These are phyloP conservation scores for Stereum hirsutum DNA, from an alignment of 1,284 basidiomycete species.

Conservation along the genomic window DNA sequence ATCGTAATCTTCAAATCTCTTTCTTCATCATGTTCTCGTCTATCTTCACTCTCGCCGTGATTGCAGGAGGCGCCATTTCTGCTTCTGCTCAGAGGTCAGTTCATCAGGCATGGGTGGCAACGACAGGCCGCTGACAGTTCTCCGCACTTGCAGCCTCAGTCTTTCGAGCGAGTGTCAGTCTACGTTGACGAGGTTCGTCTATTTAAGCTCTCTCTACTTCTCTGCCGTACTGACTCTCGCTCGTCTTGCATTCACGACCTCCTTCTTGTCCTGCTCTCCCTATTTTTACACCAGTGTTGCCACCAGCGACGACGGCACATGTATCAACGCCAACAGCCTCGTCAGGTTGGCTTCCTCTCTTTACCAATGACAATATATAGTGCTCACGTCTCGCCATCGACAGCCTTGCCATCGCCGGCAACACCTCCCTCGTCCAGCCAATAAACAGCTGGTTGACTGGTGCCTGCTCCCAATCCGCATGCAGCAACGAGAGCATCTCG, in stretches of 20 bases:
- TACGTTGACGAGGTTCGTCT: too few species aligned
- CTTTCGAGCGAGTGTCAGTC: slow-evolving; percentile 30
- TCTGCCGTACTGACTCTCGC: too few species aligned
- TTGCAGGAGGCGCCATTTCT: slow-evolving; percentile 28
- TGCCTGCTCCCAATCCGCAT: slow-evolving; percentile 43
- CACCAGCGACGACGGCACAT: slow-evolving; percentile 34
- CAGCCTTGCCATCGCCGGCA: slow-evolving; percentile 27
- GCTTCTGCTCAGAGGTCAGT: slow-evolving; percentile 38
- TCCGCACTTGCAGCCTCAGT: slow-evolving; percentile 11
- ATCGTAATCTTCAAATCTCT: slow-evolving; percentile 6
- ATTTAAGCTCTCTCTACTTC: too few species aligned
- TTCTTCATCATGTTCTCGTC: slow-evolving; percentile 17
- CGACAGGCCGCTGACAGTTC: too few species aligned
- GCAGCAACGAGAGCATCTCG: slow-evolving; percentile 45
- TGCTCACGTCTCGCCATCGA: too few species aligned
- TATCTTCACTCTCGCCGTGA: slow-evolving; percentile 19
- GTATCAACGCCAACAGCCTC: slow-evolving; percentile 42
- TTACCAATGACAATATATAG: too few species aligned
- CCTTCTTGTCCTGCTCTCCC: too few species aligned
- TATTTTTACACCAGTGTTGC: too few species aligned
- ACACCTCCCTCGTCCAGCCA: slow-evolving; percentile 37
- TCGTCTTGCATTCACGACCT: too few species aligned
- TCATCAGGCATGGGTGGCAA: too few species aligned
- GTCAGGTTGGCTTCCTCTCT: too few species aligned
- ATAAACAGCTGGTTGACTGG: slow-evolving; percentile 50